Evolutionary conservation across 257 asterid genomes (phyloP).

Genomic region (Buddleja alternifolia): DNA sequence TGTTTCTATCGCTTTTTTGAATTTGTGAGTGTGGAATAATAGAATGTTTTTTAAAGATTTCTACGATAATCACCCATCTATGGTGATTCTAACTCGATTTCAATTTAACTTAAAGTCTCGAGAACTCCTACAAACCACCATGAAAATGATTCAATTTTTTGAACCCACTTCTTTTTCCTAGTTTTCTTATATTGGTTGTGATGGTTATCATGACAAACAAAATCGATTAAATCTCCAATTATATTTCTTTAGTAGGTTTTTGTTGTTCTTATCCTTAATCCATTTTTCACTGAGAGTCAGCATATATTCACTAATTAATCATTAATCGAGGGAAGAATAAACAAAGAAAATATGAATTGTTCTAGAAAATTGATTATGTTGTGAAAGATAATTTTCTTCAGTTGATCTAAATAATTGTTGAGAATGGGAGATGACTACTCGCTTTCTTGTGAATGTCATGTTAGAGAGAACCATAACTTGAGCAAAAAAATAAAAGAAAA

Average conservation of each 20-base stretch:
- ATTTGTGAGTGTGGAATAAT: no score
- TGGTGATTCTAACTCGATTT: no score
- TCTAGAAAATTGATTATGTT: neutral
- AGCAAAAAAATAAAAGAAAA: no score
- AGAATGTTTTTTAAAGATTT: no score
- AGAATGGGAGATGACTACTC: slow-evolving; percentile 7
- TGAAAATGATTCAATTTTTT: no score
- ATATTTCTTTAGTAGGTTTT: neutral
- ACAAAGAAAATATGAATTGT: neutral
- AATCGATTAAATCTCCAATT: neutral
- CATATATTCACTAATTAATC: neutral
- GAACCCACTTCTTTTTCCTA: no score
- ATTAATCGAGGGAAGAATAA: neutral
- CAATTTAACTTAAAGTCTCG: no score
- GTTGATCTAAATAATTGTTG: neutral
- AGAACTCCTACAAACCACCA: no score
- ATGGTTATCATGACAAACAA: neutral
- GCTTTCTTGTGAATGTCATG: slow-evolving; percentile 16
- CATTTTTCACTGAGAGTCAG: neutral
- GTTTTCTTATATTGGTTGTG: no score
- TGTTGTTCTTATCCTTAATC: neutral
- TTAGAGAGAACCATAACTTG: neutral
- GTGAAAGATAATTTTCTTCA: neutral
- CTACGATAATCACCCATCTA: no score
- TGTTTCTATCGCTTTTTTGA: no score